Evolutionary conservation across 78 protist genomes (phyloP).

Genomic region (Dictyostelium citrinum): DNA sequence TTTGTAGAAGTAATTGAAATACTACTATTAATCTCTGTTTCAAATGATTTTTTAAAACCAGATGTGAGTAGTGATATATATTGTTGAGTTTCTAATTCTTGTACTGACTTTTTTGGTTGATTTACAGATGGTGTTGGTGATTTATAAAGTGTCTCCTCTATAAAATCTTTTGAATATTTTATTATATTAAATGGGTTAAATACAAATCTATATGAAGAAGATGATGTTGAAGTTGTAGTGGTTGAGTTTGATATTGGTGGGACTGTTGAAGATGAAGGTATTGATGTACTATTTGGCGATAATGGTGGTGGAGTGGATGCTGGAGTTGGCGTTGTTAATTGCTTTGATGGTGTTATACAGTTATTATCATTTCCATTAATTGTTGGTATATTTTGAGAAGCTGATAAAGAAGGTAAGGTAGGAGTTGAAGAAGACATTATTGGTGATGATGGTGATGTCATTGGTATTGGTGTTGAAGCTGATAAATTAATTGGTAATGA

Average conservation of each 20-base stretch:
- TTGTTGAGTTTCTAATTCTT: constrained; percentile 12
- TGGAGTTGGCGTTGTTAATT: background rate
- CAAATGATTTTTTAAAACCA: constrained; percentile 38
- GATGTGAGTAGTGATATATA: constrained; percentile 9
- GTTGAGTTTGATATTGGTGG: background rate
- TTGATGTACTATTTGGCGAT: background rate
- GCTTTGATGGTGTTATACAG: background rate
- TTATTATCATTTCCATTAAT: background rate
- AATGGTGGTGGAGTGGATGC: background rate
- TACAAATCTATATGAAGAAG: constrained; percentile 41
- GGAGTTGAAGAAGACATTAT: background rate
- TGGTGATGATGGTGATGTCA: background rate
- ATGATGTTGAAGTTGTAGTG: background rate
- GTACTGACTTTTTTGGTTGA: background rate
- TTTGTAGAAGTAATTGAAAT: background rate
- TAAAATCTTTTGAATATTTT: constrained; percentile 66
- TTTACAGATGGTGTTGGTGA: constrained; percentile 15
- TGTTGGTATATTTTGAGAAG: background rate
- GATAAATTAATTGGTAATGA: background rate
- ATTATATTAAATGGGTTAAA: constrained; percentile 45
- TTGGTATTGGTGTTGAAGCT: background rate
- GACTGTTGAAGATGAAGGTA: background rate
- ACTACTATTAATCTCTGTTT: background rate
- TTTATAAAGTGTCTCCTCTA: constrained; percentile 62
- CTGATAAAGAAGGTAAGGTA: background rate